These are phyloP conservation scores for Syncephalastrum monosporum DNA, from an alignment of 371 early-diverging fungal genomes.

Conservation along the genomic window DNA sequence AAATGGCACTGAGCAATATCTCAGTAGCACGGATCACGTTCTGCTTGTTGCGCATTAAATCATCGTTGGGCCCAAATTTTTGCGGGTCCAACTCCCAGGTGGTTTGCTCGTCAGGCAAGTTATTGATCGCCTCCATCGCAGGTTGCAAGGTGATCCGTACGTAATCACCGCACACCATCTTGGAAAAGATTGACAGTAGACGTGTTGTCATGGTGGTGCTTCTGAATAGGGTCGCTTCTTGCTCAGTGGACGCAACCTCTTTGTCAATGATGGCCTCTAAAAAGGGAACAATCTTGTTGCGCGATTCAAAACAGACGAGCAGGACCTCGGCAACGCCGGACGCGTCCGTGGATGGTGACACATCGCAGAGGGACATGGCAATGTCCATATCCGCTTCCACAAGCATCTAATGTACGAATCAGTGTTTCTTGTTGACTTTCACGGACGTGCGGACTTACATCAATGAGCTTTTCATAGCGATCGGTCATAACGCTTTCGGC, in stretches of 20 bases:
- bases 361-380: conserved; percentile 83
- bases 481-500: conserved; percentile 74
- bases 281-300: conserved; percentile 63
- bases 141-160: conserved; percentile 80
- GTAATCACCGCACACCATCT: conserved; percentile 76
- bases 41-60: conserved; percentile 65
- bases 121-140: conserved; percentile 59
- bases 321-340: conserved; percentile 80
- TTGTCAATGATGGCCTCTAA: conserved; percentile 77
- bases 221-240: conserved; percentile 86
- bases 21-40: conserved; percentile 80
- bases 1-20: conserved; percentile 78
- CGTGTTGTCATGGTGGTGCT: conserved; percentile 90
- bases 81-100: conserved; percentile 85
- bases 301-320: conserved; percentile 77
- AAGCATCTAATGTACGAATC: conserved; percentile 36
- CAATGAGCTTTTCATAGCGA: conserved; percentile 74
- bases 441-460: conserved; percentile 34
- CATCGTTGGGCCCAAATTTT: conserved; percentile 61
- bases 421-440: not conserved
- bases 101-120: conserved; percentile 39
- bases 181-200: conserved; percentile 78
- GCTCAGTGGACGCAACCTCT: conserved; percentile 80
- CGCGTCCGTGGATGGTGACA: conserved; percentile 79
- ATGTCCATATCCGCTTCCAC: conserved; percentile 72